A percentile compares a stretch with the other conserved stretches of the same genome.
Evolutionary conservation across 805 yeast species (phyloP).

Genomic region (Candida awuae): DNA sequence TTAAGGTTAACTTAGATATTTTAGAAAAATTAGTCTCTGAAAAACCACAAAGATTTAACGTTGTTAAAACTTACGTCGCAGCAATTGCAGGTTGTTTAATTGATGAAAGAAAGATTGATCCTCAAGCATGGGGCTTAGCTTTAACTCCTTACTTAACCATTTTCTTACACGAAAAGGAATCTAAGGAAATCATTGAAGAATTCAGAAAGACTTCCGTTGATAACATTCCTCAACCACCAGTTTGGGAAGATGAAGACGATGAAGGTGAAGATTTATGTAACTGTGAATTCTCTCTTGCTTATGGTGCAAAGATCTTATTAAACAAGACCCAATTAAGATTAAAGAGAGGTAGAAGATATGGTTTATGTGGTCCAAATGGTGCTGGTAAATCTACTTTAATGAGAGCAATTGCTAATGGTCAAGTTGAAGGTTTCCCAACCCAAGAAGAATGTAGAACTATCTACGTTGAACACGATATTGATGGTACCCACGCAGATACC

Average conservation of each 20-base stretch:
- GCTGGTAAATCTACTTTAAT: conserved; percentile 97
- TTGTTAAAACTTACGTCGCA: conserved; percentile 76
- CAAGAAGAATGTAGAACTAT: conserved; percentile 99
- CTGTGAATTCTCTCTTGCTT: conserved; percentile 99
- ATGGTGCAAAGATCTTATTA: conserved; percentile 99
- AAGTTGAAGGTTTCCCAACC: conserved; percentile 99
- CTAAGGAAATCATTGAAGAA: conserved; percentile 84
- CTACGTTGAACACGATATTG: conserved; percentile 99
- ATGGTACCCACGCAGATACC: conserved; percentile 95
- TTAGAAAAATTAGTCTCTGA: conserved; percentile 64
- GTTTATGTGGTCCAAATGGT: conserved; percentile 98
- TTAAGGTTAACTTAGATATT: conserved; percentile 75
- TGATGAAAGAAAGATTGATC: conserved; percentile 95
- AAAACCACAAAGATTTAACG: conserved; percentile 69
- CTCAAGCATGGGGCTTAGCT: conserved; percentile 82
- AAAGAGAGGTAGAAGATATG: conserved; percentile 98
- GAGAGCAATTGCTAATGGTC: conserved; percentile 96
- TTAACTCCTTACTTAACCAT: conserved; percentile 92
- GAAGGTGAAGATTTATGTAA: conserved; percentile 99
- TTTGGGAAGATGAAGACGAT: conserved; percentile 86
- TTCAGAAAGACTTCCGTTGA: conserved; percentile 94
- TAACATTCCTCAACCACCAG: conserved; percentile 95
- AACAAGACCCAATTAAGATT: conserved; percentile 99
- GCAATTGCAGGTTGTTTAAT: conserved; percentile 98
- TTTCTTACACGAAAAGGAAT: conserved; percentile 88